Evolutionary conservation across 2,329 filamentous ascomycete genomes (phyloP), one percentile per base, ranked within the genome.

Genomic region (Sporothrix globosa): DNA sequence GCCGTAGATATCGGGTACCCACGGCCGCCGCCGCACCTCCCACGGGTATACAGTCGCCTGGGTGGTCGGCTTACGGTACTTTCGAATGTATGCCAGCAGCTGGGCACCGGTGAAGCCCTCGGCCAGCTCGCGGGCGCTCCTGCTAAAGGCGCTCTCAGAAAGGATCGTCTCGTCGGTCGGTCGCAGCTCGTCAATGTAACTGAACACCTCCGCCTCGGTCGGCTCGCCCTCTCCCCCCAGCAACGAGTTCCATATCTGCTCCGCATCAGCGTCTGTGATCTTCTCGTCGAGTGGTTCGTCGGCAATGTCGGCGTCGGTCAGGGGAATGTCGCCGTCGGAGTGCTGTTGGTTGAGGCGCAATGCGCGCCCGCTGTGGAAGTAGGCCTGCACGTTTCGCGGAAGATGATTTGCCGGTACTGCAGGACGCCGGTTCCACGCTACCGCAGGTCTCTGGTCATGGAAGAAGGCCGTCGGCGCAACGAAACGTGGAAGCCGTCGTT

Each of bases 131-230:
- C 79, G 75, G 67, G 79, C 75, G 19, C 87, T 74, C 17, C 78
- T 77, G 3, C 79, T 75, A 68, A 86, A 86, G 7, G 84, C 80
- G 0, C 75, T 77, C 46, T 77, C 74, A 1, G 78, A 75, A 4
- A 88, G 70, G 10, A 80, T 74, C 1, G 72, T 79, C 30, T 79
- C 79, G 6, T 80, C 79, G 1, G 69, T 70, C 0, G 86, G 86
- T 50, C 80, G 80, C 46, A 88, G 75, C 69, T 82, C 82, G 44
- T 87, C 78, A 21, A 89, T 82, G 70, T 85, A 84, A 3, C 77
- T 75, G 65, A 80, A 75, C 1, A 82, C 77, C 54, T 86, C 82
- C 21, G 80, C 76, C 2, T 73, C 76, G 1, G 77, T 72, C 2
- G 78, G 75, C 3, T 73, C 72, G 27, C 48, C 58, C 14, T 54